These are phyloP conservation scores for Calonectria pauciramosa DNA, from an alignment of 2,329 filamentous ascomycete species.

Conservation along the genomic window DNA sequence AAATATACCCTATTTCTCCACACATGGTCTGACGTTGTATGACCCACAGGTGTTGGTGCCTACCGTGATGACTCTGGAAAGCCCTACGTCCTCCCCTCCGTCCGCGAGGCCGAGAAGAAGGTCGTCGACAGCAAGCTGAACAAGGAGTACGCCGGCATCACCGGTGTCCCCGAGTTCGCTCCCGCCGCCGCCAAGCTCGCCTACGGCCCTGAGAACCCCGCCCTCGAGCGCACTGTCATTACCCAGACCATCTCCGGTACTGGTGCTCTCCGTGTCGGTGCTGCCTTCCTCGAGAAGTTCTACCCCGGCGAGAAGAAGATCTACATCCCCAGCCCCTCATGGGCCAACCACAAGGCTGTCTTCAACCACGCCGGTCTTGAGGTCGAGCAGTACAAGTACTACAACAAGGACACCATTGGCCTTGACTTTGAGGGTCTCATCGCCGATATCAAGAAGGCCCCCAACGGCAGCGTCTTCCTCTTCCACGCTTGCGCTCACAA, in stretches of 20 bases:
- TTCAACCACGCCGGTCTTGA: conserved; percentile 93
- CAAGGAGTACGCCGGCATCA: conserved; percentile 99
- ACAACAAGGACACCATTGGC: conserved; percentile 98
- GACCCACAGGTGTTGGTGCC: conserved; percentile 83
- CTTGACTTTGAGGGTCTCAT: conserved; percentile 97
- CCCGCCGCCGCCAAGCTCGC: conserved; percentile 91
- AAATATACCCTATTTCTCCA: conserved; percentile 25
- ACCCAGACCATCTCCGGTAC: conserved; percentile 99
- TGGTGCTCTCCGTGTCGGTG: conserved; percentile 93
- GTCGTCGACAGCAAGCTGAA: conserved; percentile 83
- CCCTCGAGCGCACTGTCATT: conserved; percentile 85
- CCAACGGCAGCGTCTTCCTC: conserved; percentile 88
- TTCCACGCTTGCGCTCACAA: conserved; percentile 99
- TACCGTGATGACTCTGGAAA: conserved; percentile 99
- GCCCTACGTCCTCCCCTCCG: conserved; percentile 96
- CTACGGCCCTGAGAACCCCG: conserved; percentile 85
- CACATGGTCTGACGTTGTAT: conserved; percentile 36
- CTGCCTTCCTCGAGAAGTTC: conserved; percentile 91
- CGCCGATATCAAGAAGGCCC: conserved; percentile 89
- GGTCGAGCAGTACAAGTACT: conserved; percentile 98
- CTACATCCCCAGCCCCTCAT: conserved; percentile 95
- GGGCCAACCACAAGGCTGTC: conserved; percentile 98
- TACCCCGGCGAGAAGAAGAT: conserved; percentile 94
- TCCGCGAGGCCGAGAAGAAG: conserved; percentile 89
- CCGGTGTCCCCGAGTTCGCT: conserved; percentile 94